Conservation (phyloP, 305 asterid species). For the Petunia hybrid region DNA sequence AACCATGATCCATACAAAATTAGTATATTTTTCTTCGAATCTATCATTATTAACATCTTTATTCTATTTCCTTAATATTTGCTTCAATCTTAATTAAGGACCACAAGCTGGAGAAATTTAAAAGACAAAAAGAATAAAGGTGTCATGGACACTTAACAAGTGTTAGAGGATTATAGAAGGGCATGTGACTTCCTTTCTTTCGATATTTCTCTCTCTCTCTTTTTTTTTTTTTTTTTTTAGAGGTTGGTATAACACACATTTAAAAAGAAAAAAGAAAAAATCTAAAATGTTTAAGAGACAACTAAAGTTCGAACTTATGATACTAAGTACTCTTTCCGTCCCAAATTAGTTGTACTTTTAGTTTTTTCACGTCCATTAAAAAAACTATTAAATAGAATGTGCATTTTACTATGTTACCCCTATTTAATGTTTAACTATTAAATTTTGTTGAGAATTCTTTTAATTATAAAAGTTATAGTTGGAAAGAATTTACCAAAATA, state of each 20-base stretch:
- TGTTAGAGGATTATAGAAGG: background rate
- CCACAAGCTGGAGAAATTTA: background rate
- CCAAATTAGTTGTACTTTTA: too few species aligned
- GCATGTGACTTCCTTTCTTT: background rate
- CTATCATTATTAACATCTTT: background rate
- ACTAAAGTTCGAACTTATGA: too few species aligned
- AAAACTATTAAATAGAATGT: too few species aligned
- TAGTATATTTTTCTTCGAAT: background rate
- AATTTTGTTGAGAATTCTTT: too few species aligned
- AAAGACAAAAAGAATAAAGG: background rate
- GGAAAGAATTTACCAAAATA: too few species aligned
- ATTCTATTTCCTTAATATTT: background rate
- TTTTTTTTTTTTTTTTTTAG: background rate
- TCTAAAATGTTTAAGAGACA: too few species aligned
- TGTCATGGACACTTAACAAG: background rate
- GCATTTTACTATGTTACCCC: too few species aligned
- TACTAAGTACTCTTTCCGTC: too few species aligned
- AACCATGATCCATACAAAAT: background rate
- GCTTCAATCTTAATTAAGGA: background rate
- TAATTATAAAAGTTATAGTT: too few species aligned
- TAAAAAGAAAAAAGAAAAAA: background rate
- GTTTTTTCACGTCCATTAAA: too few species aligned
- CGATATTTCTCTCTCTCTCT: background rate
- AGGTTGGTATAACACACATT: background rate
- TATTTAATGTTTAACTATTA: too few species aligned